Percentiles rank a stretch among this genome's conserved stretches.
Conservation (phyloP, 805 yeast genomes). For the Zygoascus tannicola region DNA sequence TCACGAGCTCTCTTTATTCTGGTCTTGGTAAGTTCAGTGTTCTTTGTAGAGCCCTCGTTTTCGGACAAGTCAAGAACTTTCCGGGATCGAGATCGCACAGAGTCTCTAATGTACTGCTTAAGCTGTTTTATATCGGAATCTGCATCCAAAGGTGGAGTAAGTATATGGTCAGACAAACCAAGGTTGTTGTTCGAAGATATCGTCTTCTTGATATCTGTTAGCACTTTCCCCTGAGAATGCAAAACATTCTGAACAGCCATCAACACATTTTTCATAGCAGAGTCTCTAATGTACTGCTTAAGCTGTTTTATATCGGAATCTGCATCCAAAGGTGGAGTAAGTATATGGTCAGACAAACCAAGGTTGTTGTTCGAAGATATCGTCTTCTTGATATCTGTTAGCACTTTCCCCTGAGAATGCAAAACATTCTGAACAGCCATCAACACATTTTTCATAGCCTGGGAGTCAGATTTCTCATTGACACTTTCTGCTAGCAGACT, state of each 20-base stretch:
- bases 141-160: too few relatives aligned
- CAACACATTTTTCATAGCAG: background rate
- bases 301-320: too few relatives aligned
- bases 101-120: background rate
- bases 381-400: background rate
- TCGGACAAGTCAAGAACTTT: conserved; percentile 3
- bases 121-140: too few relatives aligned
- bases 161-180: background rate
- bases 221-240: background rate
- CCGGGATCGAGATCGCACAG: background rate
- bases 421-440: background rate
- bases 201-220: background rate
- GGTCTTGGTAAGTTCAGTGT: background rate
- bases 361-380: background rate
- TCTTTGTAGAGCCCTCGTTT: background rate
- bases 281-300: background rate
- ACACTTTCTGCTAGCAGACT: background rate
- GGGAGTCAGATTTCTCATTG: background rate
- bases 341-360: background rate
- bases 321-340: too few relatives aligned
- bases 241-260: background rate
- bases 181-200: background rate
- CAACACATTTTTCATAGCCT: background rate
- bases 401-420: background rate
- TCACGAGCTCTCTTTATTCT: conserved; percentile 1